Evolutionary conservation across 768 basidiomycete genomes (phyloP).

Genomic region (Macrolepiota fuliginosa): DNA sequence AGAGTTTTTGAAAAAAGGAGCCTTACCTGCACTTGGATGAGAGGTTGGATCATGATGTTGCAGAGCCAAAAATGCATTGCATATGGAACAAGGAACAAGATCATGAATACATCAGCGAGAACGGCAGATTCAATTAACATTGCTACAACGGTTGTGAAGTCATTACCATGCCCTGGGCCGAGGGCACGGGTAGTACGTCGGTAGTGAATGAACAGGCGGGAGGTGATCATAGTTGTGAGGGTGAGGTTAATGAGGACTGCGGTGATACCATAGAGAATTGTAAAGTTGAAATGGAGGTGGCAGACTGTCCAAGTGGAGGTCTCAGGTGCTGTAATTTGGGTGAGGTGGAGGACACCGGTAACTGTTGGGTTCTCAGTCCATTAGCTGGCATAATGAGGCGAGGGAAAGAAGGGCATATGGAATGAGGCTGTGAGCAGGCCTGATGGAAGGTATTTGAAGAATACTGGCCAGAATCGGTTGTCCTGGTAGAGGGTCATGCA

Average conservation of each 20-base stretch:
- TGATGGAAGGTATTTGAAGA: constrained; percentile 3
- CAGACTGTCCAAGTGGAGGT: constrained; percentile 1
- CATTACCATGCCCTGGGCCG: not conserved
- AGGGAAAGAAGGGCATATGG: not conserved
- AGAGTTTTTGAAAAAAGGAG: not conserved
- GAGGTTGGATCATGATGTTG: constrained; percentile 5
- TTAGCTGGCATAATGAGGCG: not conserved
- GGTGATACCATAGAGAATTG: constrained; percentile 5
- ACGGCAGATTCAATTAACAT: constrained; percentile 8
- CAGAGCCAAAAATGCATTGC: constrained; percentile 8
- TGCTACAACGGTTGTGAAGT: not conserved
- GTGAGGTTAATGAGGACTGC: constrained; percentile 7
- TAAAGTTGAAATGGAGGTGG: constrained; percentile 3
- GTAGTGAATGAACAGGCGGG: constrained; percentile 4
- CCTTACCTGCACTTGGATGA: constrained; percentile 7
- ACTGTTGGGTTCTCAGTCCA: not conserved
- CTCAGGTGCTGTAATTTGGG: constrained; percentile 6
- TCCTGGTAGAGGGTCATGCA: constrained; percentile 6
- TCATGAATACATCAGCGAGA: not conserved
- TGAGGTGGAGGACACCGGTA: constrained; percentile 4
- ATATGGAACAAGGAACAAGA: constrained; percentile 6
- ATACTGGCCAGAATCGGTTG: constrained; percentile 5
- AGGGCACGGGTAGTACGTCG: not conserved
- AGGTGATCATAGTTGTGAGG: constrained; percentile 3
- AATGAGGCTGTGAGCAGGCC: not conserved